Evolutionary conservation across 2,329 filamentous ascomycete genomes (phyloP).

Genomic region (Pyrenophora graminea): DNA sequence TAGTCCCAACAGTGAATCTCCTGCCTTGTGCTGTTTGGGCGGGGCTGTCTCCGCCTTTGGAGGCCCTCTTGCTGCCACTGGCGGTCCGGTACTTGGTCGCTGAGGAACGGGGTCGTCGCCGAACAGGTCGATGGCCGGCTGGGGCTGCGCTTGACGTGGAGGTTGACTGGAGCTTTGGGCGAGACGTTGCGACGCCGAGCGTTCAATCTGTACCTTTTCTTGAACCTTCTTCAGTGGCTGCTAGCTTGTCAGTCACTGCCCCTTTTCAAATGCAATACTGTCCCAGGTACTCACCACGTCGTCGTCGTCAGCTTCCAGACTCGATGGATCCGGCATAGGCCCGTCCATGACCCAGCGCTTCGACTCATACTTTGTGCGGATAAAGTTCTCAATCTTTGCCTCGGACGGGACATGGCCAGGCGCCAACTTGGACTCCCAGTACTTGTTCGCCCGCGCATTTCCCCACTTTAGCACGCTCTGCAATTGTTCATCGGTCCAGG

Average conservation of each 20-base stretch:
- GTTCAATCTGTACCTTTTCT: constrained; percentile 70
- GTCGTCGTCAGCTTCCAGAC: constrained; percentile 80
- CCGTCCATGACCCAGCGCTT: constrained; percentile 99
- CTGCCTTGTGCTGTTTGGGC: constrained; percentile 67
- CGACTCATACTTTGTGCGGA: constrained; percentile 97
- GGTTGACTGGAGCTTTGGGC: constrained; percentile 40
- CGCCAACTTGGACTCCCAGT: constrained; percentile 96
- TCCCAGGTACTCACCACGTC: constrained; percentile 65
- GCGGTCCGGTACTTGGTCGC: constrained; percentile 74
- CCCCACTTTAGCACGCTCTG: constrained; percentile 95
- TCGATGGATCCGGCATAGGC: constrained; percentile 87
- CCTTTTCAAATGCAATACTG: constrained; percentile 24
- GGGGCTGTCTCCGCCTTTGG: constrained; percentile 68
- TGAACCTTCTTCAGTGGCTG: constrained; percentile 69
- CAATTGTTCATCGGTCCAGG: constrained; percentile 98
- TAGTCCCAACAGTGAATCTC: constrained; percentile 85
- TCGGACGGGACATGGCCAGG: constrained; percentile 91
- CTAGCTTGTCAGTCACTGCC: constrained; percentile 13
- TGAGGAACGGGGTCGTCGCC: constrained; percentile 71
- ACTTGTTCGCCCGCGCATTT: constrained; percentile 93
- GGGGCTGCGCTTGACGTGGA: constrained; percentile 44
- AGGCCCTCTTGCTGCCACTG: constrained; percentile 56
- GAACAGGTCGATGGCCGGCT: constrained; percentile 71
- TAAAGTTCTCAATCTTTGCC: constrained; percentile 99
- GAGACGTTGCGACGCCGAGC: constrained; percentile 60